These are phyloP conservation scores for Calonectria naviculata DNA, from an alignment of 2,329 filamentous ascomycete genomes.

Conservation along the genomic window DNA sequence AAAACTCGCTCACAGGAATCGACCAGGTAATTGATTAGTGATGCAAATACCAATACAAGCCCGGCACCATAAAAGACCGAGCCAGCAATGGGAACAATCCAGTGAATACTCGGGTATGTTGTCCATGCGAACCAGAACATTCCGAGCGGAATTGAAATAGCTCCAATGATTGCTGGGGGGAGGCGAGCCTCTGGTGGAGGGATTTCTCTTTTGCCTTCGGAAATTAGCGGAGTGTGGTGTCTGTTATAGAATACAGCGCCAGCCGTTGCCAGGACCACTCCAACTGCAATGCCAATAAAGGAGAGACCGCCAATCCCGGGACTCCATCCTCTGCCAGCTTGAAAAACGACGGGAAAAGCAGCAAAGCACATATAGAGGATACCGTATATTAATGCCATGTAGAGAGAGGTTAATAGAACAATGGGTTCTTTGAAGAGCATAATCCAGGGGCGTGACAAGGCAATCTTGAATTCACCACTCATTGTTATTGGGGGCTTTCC, in stretches of 20 bases:
- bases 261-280: neutral
- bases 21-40: slow-evolving; percentile 4
- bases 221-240: neutral
- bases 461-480: neutral
- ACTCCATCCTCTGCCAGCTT: neutral
- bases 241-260: neutral
- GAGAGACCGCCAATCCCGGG: slow-evolving; percentile 3
- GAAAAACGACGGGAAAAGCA: slow-evolving; percentile 9
- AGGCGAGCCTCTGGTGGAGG: neutral
- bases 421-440: slow-evolving; percentile 2
- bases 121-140: slow-evolving; percentile 13
- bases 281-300: neutral
- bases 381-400: slow-evolving; percentile 11
- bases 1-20: neutral
- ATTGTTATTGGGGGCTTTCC: neutral
- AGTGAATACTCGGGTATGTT: neutral
- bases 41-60: neutral
- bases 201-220: neutral
- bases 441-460: slow-evolving; percentile 1
- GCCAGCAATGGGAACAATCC: slow-evolving; percentile 8
- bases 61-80: neutral
- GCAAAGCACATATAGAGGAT: slow-evolving; percentile 11
- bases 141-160: neutral
- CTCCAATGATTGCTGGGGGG: neutral
- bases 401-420: neutral